Evolutionary conservation across 140 eudicot species (phyloP), one percentile per base, ranked within the genome.

Genomic region (Oenanthe javanica): DNA sequence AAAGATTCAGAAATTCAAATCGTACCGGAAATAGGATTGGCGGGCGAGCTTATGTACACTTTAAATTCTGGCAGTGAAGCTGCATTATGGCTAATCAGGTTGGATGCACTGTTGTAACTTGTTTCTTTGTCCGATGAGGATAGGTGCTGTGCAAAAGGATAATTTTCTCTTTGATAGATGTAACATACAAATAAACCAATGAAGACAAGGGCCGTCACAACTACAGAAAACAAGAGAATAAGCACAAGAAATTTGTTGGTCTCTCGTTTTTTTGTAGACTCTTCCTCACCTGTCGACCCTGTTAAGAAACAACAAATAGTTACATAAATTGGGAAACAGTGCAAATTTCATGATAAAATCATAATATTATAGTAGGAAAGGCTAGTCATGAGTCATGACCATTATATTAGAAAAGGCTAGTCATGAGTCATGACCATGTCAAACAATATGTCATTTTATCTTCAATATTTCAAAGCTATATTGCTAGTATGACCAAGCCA

Each of bases 81-180:
- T 50, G 85, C 66, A 77, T 79, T 89, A 57, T 77, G 87, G 90
- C 95, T 95, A 48, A 90, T 87, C 79, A 92, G 86, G 85, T 91
- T 87, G 74, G 91, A 80, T 74, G 72, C 81, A 86, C 99, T 92
- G 85, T 82, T 94, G 84, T 45, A 85, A 81, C 99, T 92, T 48
- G 89, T 76, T 55, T 79, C 89, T 86, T 85, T 88, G 84, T 89
- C 99, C 14, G 90, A 87, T 31, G 89, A 85, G 84, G 89, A 86
- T 80, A 79, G 81, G 75, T 87, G 84, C 31, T 72, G 83, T 81
- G 84, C 90, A 19, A 78, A 80, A 54, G 87, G 82, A 74, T 31
- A 78, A 51, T 82, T 88, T 76, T 83, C 90, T 83, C 85, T 88
- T 82, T 81, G 86, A 74, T 81, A 80, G 54, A 87, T 10, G 57